Base-by-base conservation (phyloP, 2,329 filamentous ascomycete species). In the Hansfordia pulvinata region DNA sequence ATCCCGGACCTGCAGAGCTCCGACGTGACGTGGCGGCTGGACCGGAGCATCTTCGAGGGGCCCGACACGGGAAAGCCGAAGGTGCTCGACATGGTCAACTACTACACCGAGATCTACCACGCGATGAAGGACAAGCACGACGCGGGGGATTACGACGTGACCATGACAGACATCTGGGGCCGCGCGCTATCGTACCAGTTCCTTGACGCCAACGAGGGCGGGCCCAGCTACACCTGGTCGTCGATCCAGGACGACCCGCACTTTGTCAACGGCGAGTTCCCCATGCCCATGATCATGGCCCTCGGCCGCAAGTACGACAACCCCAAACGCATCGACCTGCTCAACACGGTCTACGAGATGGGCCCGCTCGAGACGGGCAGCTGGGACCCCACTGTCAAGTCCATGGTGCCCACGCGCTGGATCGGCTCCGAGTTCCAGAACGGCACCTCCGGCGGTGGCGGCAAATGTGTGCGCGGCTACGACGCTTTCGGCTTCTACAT, bases 401-500 rank as follows among this genome's bases (percentile, higher is more conserved):
- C 69, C 4, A 88, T 85, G 38, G 75, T 67, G 1, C 80, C 81
- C 2, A 54, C 78, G 5, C 55, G 72, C 33, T 86, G 76, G 36
- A 50, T 86, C 3, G 82, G 82, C 3, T 81, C 80, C 2, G 73
- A 74, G 36, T 85, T 88, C 48, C 64, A 60, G 19, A 60, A 54
- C 5, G 82, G 82, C 11, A 43, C 46, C 6, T 49, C 90, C 11
- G 54, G 66, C 0, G 45, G 56, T 8, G 48, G 61, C 29, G 64
- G 67, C 22, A 47, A 54, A 16, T 93, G 86, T 43, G 64, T 92
- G 10, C 60, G 66, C 6, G 86, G 86, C 1, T 85, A 85, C 35
- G 86, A 93, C 52, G 85, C 84, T 40, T 68, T 69, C 13, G 82
- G 82, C 6, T 93, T 70, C 44, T 60, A 93, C 15, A 84, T 93